A percentile compares a stretch with the other conserved stretches of the same genome.
phyloP scores from a whole-genome alignment of 768 basidiomycete species.

The Paxillus ammoniavirescens region DNA sequence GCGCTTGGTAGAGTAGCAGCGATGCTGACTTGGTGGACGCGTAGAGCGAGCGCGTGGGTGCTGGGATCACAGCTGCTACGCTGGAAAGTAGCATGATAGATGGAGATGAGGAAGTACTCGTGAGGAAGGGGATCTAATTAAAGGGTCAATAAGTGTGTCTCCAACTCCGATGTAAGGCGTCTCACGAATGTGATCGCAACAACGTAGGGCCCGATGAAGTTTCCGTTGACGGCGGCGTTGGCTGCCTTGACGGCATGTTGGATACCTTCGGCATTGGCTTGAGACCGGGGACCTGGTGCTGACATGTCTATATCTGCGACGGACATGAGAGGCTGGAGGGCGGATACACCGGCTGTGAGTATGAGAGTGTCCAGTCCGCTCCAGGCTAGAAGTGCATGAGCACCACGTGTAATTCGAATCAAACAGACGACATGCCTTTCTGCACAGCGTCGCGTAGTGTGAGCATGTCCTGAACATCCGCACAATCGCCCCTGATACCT shows the following conservation, averaged over 20 bases:
- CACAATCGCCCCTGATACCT: slow-evolving; percentile 60
- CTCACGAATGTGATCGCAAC: slow-evolving; percentile 72
- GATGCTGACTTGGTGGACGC: slow-evolving; percentile 81
- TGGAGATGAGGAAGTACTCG: slow-evolving; percentile 60
- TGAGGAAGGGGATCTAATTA: slow-evolving; percentile 72
- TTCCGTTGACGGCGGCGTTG: slow-evolving; percentile 54
- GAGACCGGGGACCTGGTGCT: slow-evolving; percentile 28
- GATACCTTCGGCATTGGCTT: slow-evolving; percentile 55
- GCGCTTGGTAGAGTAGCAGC: slow-evolving; percentile 71
- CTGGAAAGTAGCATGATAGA: slow-evolving; percentile 80
- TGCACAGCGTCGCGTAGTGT: slow-evolving; percentile 51
- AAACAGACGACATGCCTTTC: slow-evolving; percentile 39
- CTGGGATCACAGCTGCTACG: slow-evolving; percentile 74
- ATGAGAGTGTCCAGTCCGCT: slow-evolving; percentile 79
- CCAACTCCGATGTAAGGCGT: slow-evolving; percentile 1
- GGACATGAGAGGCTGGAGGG: slow-evolving; percentile 71
- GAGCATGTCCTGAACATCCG: slow-evolving; percentile 65
- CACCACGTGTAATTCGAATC: not conserved
- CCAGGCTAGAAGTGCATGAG: slow-evolving; percentile 55
- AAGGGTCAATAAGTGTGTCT: not conserved
- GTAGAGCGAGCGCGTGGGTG: slow-evolving; percentile 85
- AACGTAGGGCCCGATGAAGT: slow-evolving; percentile 69
- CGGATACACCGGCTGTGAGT: slow-evolving; percentile 81
- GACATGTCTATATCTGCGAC: slow-evolving; percentile 55
- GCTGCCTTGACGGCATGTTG: slow-evolving; percentile 57